Percentiles rank a stretch among this genome's conserved stretches.
Conservation (phyloP, 805 yeast genomes). For the Hagleromyces aurorensis region DNA sequence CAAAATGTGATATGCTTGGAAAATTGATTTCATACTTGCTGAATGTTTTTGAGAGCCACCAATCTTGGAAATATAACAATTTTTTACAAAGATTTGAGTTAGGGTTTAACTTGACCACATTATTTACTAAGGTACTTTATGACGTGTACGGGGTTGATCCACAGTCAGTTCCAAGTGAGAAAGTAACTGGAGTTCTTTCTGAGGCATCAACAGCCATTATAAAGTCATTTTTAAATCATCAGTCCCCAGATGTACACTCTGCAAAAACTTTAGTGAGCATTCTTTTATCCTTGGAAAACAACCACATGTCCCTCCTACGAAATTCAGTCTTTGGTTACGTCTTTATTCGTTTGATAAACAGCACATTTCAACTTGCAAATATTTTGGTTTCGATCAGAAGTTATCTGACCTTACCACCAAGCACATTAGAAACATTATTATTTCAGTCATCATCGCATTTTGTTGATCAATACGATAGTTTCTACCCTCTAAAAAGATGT, state of each 20-base stretch:
- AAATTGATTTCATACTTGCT: conserved; percentile 48
- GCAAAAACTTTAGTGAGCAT: conserved; percentile 17
- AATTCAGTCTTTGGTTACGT: conserved; percentile 13
- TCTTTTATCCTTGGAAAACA: conserved; percentile 11
- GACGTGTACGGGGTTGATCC: conserved; percentile 50
- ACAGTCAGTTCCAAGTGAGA: conserved; percentile 29
- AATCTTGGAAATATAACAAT: conserved; percentile 56
- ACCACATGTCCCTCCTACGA: conserved; percentile 30
- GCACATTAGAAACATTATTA: conserved; percentile 56
- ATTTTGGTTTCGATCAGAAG: conserved; percentile 52
- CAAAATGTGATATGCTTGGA: conserved; percentile 48
- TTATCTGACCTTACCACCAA: conserved; percentile 40
- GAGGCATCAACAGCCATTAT: conserved; percentile 44
- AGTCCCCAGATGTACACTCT: conserved; percentile 41
- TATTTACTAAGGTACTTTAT: conserved; percentile 47
- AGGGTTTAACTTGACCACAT: conserved; percentile 45
- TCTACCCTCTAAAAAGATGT: conserved; percentile 39
- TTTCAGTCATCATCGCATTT: conserved; percentile 50
- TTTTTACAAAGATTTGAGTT: conserved; percentile 52
- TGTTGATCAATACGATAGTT: conserved; percentile 49
- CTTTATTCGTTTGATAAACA: conserved; percentile 35
- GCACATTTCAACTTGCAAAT: conserved; percentile 48
- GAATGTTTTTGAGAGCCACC: conserved; percentile 67
- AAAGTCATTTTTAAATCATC: conserved; percentile 46
- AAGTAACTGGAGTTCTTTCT: conserved; percentile 44